Base-by-base conservation (phyloP, 1,139 yeast genomes). In the Kluyveromyces sp. region DNA sequence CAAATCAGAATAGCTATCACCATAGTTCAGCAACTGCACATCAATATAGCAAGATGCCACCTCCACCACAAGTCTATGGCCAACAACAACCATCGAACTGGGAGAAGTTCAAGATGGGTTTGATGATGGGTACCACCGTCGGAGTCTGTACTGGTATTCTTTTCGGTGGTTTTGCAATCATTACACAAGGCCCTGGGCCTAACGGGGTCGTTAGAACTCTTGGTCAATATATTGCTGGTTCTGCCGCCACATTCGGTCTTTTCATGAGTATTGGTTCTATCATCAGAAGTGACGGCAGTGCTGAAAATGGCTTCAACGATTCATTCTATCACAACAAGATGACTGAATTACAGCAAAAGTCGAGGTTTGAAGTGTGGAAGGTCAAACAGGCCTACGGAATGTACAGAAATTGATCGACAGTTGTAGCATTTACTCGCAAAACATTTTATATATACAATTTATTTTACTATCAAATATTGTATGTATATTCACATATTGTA, bases 21-120 rank as follows among this genome's bases (percentile, higher is more conserved):
- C 29, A 10, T 37, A 56, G 21, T 15, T 15, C 21, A 15, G 21
- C 21, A 15, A 15, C 21, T 15, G 21, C 21, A 15, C 21, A 15
- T 15, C 21, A 15, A 15, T 15, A 15, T 15, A 15, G 2, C 21
- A 15, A 48, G 43, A 85, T 85, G 95, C 43, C 43, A 21, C 95
- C 95, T 57, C 95, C 95, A 68, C 87, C 82, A 56, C 90, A 79
- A 67, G 88, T 82, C 68, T 76, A 80, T 63, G 80, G 78, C 61
- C 79, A 73, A 43, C 82, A 76, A 57, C 88, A 83, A 64, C 95
- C 94, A 49, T 83, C 96, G 43, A 81, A 84, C 69, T 89, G 89
- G 71, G 96, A 92, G 52, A 92, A 90, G 71, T 86, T 92, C 77
- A 92, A 92, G 71, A 94, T 92, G 97, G 98, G 98, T 48, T 83